Base-by-base conservation (phyloP, 2,329 filamentous ascomycete species). In the Pseudonectria foliicola region DNA sequence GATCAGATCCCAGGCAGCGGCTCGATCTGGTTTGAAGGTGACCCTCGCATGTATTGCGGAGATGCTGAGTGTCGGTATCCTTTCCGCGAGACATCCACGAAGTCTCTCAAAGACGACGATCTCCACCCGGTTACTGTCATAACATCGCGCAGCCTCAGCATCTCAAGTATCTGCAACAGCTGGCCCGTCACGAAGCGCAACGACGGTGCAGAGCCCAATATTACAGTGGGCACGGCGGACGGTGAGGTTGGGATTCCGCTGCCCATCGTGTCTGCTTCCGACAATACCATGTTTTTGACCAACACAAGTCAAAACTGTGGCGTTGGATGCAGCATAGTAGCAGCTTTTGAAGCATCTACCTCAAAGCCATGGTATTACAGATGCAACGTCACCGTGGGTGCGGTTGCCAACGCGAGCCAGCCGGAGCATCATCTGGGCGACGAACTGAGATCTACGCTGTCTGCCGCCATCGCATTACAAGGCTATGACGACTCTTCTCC, bases 71-170 rank as follows among this genome's bases (percentile, higher is more conserved):
- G 60, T 37, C 44, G 45, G n/a, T 64, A 61, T 24, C 31, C 61
- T 10, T 70, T 68, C 33, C 54, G 57, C 24, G 65, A 68, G 28
- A 40, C 37, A 3, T 24, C 43, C 0, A n/a, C 32, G 4, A 7
- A 21, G 16, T 28, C 32, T 10, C 23, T 34, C 7, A 28, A 27
- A 4, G n/a, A 28, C 25, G n/a, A n/a, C n/a, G 7, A 11, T 7
- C 10, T 13, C 13, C 28, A 14, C 16, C 32, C 32, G 2, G 15
- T 34, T n/a, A 25, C 40, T 3, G 45, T 45, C 6, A 44, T 35
- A 29, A 52, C 49, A 4, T 38, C 39, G 3, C 31, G 49, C 1
- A 48, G 27, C 10, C 27, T 52, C 2, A 33, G 47, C 6, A 35
- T 18, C 3, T 38, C 31, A 2, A 33, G 43, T 7, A 18, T 21